Percentiles rank a stretch among this genome's conserved stretches.
Conservation (phyloP, 495 filamentous ascomycete species). For the Podospora didyma region DNA sequence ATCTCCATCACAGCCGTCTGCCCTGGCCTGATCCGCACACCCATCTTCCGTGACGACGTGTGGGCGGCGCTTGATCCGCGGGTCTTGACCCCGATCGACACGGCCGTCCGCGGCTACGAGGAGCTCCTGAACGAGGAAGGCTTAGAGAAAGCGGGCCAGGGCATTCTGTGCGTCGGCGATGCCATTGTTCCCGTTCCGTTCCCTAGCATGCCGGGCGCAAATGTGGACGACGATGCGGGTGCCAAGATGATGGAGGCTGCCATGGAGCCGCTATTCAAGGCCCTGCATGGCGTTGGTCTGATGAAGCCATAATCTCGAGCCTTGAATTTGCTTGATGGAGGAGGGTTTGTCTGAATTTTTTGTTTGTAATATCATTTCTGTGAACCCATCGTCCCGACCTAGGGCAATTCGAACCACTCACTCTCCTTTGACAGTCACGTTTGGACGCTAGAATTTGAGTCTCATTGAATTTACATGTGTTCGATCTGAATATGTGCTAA, state of each 20-base stretch:
- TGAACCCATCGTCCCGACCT: too few species aligned
- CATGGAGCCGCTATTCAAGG: slow-evolving; percentile 10
- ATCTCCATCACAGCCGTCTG: slow-evolving; percentile 30
- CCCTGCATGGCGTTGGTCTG: slow-evolving; percentile 1
- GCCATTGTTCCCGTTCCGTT: background rate
- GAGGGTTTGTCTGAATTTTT: too few species aligned
- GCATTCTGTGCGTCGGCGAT: slow-evolving; percentile 30
- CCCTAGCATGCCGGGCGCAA: background rate
- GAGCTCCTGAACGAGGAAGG: slow-evolving; percentile 27
- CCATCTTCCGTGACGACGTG: slow-evolving; percentile 35
- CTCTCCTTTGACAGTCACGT: too few species aligned
- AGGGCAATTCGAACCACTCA: too few species aligned
- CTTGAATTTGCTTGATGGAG: too few species aligned
- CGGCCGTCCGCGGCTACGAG: slow-evolving; percentile 31
- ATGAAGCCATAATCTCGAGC: background rate
- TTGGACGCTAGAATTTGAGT: too few species aligned
- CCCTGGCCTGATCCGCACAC: slow-evolving; percentile 33
- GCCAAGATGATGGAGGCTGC: slow-evolving; percentile 4
- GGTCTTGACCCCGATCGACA: slow-evolving; percentile 30
- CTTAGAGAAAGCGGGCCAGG: slow-evolving; percentile 20
- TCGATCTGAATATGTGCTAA: too few species aligned
- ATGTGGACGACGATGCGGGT: background rate
- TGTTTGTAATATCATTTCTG: too few species aligned
- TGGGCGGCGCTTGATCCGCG: slow-evolving; percentile 29
- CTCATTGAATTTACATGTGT: too few species aligned